Conservation (phyloP, 2,329 filamentous ascomycete species). For the Aspergillus persii region DNA sequence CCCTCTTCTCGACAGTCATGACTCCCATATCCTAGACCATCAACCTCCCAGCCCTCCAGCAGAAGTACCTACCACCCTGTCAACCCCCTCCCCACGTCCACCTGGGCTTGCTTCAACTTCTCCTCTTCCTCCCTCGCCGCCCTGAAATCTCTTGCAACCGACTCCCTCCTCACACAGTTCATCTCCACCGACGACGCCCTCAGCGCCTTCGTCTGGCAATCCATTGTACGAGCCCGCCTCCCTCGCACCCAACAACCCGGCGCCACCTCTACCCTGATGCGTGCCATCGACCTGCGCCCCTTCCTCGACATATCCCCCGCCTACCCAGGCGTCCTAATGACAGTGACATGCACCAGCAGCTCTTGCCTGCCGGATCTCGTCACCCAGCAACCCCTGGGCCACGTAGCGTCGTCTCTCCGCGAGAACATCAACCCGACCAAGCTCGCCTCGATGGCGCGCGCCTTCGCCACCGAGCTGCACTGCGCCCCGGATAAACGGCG, state of each 20-base stretch:
- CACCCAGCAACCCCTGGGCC: slow-evolving; percentile 30
- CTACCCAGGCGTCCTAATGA: slow-evolving; percentile 52
- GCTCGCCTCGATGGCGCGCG: slow-evolving; percentile 36
- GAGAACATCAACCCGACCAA: slow-evolving; percentile 33
- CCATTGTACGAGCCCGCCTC: slow-evolving; percentile 42
- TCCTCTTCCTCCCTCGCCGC: slow-evolving; percentile 31
- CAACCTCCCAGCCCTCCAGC: slow-evolving; percentile 9
- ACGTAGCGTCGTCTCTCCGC: slow-evolving; percentile 42
- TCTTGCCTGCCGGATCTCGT: slow-evolving; percentile 16
- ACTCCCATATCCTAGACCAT: background rate
- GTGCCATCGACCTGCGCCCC: slow-evolving; percentile 50
- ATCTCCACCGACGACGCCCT: slow-evolving; percentile 57
- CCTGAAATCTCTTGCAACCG: slow-evolving; percentile 42
- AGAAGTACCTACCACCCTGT: slow-evolving; percentile 17
- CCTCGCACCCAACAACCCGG: background rate
- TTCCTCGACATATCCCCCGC: slow-evolving; percentile 41
- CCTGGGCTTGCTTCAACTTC: slow-evolving; percentile 51
- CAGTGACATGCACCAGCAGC: slow-evolving; percentile 39
- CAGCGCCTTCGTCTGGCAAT: slow-evolving; percentile 53
- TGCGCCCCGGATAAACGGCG: slow-evolving; percentile 33
- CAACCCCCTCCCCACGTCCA: slow-evolving; percentile 31
- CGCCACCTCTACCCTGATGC: slow-evolving; percentile 38
- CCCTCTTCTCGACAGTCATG: slow-evolving; percentile 38
- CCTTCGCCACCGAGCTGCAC: slow-evolving; percentile 43
- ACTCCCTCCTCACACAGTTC: slow-evolving; percentile 24